Percentiles rank a stretch among this genome's conserved stretches.
phyloP scores from a whole-genome alignment of 345 rosid genomes.

The Carallia brachiata region DNA sequence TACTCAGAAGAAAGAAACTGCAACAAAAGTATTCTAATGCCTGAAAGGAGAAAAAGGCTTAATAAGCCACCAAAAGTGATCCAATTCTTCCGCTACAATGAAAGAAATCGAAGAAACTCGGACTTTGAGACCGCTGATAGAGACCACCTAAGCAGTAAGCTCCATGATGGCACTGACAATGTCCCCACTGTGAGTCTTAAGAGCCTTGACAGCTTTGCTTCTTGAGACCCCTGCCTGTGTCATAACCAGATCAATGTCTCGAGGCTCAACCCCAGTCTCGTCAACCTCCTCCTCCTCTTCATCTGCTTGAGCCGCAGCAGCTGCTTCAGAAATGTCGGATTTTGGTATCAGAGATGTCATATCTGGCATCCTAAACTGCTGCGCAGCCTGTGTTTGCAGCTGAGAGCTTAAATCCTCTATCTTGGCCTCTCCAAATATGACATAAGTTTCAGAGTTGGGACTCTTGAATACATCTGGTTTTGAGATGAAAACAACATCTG shows the following conservation, averaged over 20 bases:
- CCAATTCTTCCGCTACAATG: no score
- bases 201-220: constrained; percentile 76
- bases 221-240: constrained; percentile 79
- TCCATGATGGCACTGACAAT: constrained; percentile 94
- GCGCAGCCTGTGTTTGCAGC: constrained; percentile 87
- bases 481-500: constrained; percentile 79
- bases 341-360: constrained; percentile 53
- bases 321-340: constrained; percentile 44
- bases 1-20: no score
- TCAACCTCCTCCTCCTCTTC: constrained; percentile 82
- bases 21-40: no score
- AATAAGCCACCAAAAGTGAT: no score
- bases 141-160: constrained; percentile 54
- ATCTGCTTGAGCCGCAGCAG: constrained; percentile 37
- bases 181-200: constrained; percentile 69
- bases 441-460: constrained; percentile 79
- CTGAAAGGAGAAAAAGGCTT: no score
- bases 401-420: constrained; percentile 91
- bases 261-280: constrained; percentile 68
- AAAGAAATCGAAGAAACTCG: no score
- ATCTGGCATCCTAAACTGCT: constrained; percentile 84
- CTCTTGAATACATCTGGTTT: constrained; percentile 90
- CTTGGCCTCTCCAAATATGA: constrained; percentile 90
- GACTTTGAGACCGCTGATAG: background rate
- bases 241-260: constrained; percentile 83